Percentiles rank a stretch among this genome's conserved stretches.
Evolutionary conservation across 2,329 filamentous ascomycete species (phyloP).

Genomic region (Pestalotiopsis fici): DNA sequence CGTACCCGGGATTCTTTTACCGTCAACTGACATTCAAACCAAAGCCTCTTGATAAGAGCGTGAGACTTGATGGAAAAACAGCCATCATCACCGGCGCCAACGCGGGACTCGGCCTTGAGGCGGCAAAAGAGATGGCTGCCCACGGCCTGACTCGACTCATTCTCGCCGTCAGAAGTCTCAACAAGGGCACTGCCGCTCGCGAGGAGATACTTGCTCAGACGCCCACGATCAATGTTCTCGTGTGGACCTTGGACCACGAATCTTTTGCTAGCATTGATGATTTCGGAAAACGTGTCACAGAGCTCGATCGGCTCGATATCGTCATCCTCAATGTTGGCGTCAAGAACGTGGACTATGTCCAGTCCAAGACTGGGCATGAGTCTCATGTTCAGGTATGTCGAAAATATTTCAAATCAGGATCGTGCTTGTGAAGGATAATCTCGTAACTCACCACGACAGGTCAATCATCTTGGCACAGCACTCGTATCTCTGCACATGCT

Average conservation of each 20-base stretch:
- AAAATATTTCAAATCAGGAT: not conserved
- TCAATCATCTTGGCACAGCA: not conserved
- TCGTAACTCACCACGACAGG: not conserved
- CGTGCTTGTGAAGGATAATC: not conserved
- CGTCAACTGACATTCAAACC: not conserved
- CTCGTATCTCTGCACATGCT: not conserved
- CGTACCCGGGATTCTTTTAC: not conserved
- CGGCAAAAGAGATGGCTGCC: not conserved
- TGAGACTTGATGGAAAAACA: not conserved
- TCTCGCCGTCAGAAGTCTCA: not conserved
- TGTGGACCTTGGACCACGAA: not conserved
- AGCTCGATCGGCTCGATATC: not conserved
- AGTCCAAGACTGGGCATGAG: not conserved
- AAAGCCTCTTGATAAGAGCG: not conserved
- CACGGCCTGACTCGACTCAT: not conserved
- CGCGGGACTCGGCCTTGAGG: not conserved
- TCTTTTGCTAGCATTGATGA: not conserved
- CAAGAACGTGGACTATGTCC: not conserved
- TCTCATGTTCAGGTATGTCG: not conserved
- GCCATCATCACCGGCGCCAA: not conserved
- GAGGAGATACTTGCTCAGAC: not conserved
- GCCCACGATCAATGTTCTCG: not conserved
- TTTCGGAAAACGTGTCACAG: not conserved
- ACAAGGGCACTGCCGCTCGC: not conserved
- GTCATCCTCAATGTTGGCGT: not conserved